A percentile compares a stretch with the other conserved stretches of the same genome.
Conservation (phyloP, 352 stramenopile species). For the Aphanomyces euteiches region DNA sequence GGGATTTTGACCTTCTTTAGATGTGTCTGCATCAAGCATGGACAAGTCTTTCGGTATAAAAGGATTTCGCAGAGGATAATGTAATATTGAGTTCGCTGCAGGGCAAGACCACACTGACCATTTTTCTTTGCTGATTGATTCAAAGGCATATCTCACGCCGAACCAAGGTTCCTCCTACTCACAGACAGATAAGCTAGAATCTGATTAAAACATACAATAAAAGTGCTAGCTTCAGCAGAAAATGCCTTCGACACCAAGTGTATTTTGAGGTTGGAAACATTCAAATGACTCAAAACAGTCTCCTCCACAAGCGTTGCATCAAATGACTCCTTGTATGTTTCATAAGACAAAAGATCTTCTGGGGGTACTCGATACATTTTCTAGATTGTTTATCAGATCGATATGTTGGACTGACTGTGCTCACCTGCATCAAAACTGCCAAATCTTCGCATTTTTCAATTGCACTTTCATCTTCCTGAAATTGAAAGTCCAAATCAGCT, state of each 20-base stretch:
- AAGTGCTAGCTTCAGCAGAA: constrained; percentile 3
- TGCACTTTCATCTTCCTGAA: constrained; percentile 65
- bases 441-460: constrained; percentile 68
- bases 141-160: constrained; percentile 47
- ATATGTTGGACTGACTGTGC: constrained; percentile 1
- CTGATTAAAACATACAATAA: neutral
- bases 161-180: constrained; percentile 60
- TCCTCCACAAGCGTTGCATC: constrained; percentile 40
- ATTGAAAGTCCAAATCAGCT: constrained; percentile 66
- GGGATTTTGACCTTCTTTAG: constrained; percentile 35
- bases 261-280: constrained; percentile 47
- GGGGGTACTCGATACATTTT: constrained; percentile 53
- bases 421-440: constrained; percentile 68
- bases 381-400: constrained; percentile 32
- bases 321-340: constrained; percentile 56
- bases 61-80: constrained; percentile 55
- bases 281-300: constrained; percentile 47
- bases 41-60: constrained; percentile 71
- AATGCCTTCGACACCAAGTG: constrained; percentile 43
- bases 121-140: constrained; percentile 37
- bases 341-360: constrained; percentile 58
- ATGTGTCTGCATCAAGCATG: constrained; percentile 38
- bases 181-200: neutral
- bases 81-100: constrained; percentile 42
- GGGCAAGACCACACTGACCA: constrained; percentile 44